Base-by-base conservation (phyloP, 1,284 basidiomycete genomes). In the Grifola frondosa region DNA sequence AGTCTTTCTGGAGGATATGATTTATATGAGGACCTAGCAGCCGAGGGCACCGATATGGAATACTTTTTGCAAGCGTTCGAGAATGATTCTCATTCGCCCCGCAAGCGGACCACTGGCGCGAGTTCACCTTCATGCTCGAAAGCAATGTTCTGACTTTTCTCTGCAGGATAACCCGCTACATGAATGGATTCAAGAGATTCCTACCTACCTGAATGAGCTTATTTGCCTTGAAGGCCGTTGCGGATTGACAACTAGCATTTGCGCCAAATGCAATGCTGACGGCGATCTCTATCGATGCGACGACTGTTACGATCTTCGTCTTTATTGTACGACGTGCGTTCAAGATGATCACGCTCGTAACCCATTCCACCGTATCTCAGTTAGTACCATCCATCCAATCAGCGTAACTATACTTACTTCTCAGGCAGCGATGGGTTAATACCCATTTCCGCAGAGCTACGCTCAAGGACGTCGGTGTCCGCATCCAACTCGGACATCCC, bases 401-500 rank as follows among this genome's bases (percentile, higher is more conserved):
- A n/a, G n/a, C n/a, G n/a, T n/a, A n/a, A n/a, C n/a, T n/a, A n/a
- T n/a, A n/a, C n/a, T n/a, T n/a, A n/a, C n/a, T n/a, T 9, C 23
- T 15, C 22, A 21, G n/a, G 17, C 21, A 46, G 44, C 22, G 6
- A 8, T 17, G 11, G n/a, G 13, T 28, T 30, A 15, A 31, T 21
- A 30, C 33, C 25, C 35, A 29, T 23, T 47, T 41, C 32, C 23
- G 42, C 24, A 19, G 30, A 22, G 48, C 42, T 1, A 38, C 54
- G 2, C 40, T 62, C 5, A 33, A 43, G 15, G 30, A 19, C 2
- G 40, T 61, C 1, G 58, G 59, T 2, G 48, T 62, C 4, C 45
- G 49, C 20, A 40, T 62, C 6, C 60, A 61, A 21, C 46, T 62
- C 3, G 60, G 62, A 1, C 60, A 63, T 29, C 15, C 31, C 0